Base-by-base conservation (phyloP, 768 basidiomycete species). In the Termitomyces sp. region DNA sequence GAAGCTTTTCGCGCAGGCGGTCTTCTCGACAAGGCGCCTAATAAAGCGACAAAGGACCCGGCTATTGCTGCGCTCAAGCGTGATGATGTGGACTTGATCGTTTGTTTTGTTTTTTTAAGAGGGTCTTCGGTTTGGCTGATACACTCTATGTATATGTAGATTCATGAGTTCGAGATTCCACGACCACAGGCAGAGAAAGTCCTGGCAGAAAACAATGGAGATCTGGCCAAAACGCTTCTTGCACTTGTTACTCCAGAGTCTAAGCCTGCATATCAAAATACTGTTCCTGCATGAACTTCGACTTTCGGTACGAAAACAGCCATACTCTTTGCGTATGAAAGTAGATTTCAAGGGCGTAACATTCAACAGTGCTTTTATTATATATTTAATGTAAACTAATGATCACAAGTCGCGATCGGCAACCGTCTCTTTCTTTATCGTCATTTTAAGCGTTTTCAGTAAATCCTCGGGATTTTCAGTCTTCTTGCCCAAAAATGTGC, bases 1-100 rank as follows among this genome's bases (percentile, higher is more conserved):
- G 85, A 86, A 56, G 85, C 83, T 8, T 84, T 82, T 65, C 77
- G 78, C 18, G 59, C 75, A n/a, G 80, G 83, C 7, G 81, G 79
- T 0, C 68, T 86, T 48, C 75, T 88, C 39, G 85, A 87, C 44
- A 84, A 80, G 60, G 71, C 80, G 0, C 78, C 79, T n/a, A 63
- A 71, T 3, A 86, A 84, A 61, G 62, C 76, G 4, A 58, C 73
- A 6, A 82, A 81, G 59, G 80, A 82, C 24, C 64, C 72, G 7
- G 58, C 70, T 0, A 61, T 69, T 5, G 69, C 75, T 50, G 55
- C 69, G 4, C 69, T 76, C 7, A 87, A 86, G 67, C 75, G 78
- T 36, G 86, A 87, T 60, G 86, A 88, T 63, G 71, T 88, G 1
- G 86, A 89, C 52, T 61, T 88, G 8, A 80, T 89, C 51, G 88